A percentile compares a stretch with the other conserved stretches of the same genome.
phyloP scores from a whole-genome alignment of 345 rosid species.

The Salix exigua region DNA sequence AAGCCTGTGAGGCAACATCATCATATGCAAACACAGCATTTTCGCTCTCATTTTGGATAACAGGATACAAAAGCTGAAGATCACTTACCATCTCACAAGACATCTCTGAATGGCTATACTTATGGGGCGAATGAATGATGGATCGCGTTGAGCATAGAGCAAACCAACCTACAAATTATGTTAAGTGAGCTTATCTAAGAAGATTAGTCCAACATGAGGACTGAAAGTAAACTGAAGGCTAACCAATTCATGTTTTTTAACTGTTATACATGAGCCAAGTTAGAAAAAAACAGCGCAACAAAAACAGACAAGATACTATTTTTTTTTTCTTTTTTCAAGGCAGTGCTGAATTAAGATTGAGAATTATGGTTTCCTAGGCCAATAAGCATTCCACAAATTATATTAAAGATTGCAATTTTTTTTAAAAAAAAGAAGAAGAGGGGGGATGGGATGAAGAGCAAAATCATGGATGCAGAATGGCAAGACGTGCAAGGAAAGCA shows the following conservation, averaged over 20 bases:
- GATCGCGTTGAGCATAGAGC: slow-evolving; percentile 85
- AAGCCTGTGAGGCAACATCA: slow-evolving; percentile 53
- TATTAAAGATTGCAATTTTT: too few relatives aligned
- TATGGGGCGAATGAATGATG: slow-evolving; percentile 78
- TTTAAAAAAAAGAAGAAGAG: too few relatives aligned
- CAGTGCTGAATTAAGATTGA: too few relatives aligned
- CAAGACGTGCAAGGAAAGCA: neutral
- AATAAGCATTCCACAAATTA: neutral
- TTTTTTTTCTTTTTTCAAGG: too few relatives aligned
- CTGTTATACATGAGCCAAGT: neutral
- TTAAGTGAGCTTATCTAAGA: neutral
- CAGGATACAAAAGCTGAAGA: neutral
- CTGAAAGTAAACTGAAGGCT: neutral
- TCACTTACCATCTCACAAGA: slow-evolving; percentile 76
- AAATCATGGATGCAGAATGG: neutral
- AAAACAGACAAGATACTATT: neutral
- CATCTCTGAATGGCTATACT: slow-evolving; percentile 83
- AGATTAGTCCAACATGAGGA: neutral
- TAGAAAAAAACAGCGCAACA: neutral
- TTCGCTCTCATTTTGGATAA: neutral
- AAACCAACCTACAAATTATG: slow-evolving; percentile 62
- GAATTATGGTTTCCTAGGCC: too few relatives aligned
- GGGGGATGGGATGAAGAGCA: neutral
- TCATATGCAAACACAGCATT: neutral
- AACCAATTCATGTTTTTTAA: neutral